Conservation (phyloP, 768 basidiomycete genomes). For the Xerocomus potaroensis region DNA sequence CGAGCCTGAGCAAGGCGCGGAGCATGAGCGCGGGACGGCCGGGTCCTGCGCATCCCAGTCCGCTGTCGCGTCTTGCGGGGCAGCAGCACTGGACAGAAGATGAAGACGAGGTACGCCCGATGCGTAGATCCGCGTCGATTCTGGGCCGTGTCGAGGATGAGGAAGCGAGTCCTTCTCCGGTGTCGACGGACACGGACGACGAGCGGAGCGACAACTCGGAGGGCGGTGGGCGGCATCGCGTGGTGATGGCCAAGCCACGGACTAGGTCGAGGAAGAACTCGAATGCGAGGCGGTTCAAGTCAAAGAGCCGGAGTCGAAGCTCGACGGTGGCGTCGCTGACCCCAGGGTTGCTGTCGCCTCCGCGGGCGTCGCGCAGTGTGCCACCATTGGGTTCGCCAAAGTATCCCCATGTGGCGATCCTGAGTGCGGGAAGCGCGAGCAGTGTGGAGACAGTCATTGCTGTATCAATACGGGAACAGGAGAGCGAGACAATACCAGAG, state of each 20-base stretch:
- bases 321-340: constrained; percentile 64
- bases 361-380: constrained; percentile 12
- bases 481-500: constrained; percentile 20
- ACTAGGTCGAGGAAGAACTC: constrained; percentile 31
- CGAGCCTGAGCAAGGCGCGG: constrained; percentile 35
- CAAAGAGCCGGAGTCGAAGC: constrained; percentile 52
- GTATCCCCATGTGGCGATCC: constrained; percentile 7
- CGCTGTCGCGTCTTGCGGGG: constrained; percentile 55
- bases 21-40: constrained; percentile 25
- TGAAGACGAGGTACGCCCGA: constrained; percentile 41
- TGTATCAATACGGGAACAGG: constrained; percentile 41
- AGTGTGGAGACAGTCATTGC: constrained; percentile 72
- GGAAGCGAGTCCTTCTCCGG: constrained; percentile 50
- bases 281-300: constrained; percentile 12
- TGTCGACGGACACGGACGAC: constrained; percentile 62
- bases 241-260: constrained; percentile 23
- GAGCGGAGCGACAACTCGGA: constrained; percentile 34
- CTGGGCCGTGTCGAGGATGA: constrained; percentile 39
- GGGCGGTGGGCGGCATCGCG: background rate
- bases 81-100: constrained; percentile 52
- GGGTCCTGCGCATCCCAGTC: constrained; percentile 52
- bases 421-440: constrained; percentile 49
- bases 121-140: background rate
- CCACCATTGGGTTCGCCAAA: constrained; percentile 10
- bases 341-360: constrained; percentile 31